These are phyloP conservation scores for Corymbia maculata DNA, from an alignment of 345 rosid species.

Conservation along the genomic window DNA sequence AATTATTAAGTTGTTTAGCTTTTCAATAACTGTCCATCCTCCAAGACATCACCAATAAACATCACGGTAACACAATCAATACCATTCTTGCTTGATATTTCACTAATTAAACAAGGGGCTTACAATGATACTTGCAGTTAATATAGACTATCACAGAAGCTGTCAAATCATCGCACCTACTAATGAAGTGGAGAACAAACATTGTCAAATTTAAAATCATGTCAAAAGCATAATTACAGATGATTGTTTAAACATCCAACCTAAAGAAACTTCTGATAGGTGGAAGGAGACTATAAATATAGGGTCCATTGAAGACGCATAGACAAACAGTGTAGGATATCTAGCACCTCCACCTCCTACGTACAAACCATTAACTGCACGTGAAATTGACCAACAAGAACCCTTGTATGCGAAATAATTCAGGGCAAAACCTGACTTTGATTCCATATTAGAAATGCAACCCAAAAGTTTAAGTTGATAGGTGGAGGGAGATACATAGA, in stretches of 20 bases:
- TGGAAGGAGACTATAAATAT: background rate
- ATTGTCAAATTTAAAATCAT: background rate
- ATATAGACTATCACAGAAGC: background rate
- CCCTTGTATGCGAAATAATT: background rate
- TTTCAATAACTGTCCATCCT: background rate
- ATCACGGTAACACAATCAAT: background rate
- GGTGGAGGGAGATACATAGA: background rate
- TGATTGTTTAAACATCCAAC: background rate
- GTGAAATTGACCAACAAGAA: background rate
- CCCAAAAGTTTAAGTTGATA: background rate
- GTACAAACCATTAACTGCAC: background rate
- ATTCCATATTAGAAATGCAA: background rate
- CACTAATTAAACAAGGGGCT: background rate
- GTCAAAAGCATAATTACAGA: background rate
- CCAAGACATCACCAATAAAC: background rate
- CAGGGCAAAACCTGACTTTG: background rate
- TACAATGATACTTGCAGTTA: background rate
- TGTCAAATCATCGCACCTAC: background rate
- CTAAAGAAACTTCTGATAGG: background rate
- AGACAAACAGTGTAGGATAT: background rate
- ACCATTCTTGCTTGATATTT: background rate
- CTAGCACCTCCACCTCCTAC: background rate
- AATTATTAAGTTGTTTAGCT: background rate
- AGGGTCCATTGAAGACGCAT: background rate
- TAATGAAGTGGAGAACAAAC: background rate